These are phyloP conservation scores for Tylopilus sp. DNA, from an alignment of 768 basidiomycete species.

Conservation along the genomic window DNA sequence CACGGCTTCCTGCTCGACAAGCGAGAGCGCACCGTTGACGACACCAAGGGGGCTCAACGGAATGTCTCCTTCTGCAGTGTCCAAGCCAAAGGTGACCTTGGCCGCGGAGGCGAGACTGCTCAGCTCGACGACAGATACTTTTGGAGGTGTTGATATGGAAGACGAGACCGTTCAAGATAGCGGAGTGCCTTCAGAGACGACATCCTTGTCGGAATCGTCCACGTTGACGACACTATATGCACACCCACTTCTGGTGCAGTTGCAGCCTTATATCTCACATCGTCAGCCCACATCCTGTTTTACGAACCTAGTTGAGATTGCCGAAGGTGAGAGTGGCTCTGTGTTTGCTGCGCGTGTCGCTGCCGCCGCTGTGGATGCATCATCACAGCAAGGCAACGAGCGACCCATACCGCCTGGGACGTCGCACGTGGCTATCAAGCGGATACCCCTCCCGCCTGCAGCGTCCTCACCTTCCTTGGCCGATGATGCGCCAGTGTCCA, in stretches of 20 bases:
- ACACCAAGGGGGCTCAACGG: constrained; percentile 20
- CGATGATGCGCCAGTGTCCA: constrained; percentile 38
- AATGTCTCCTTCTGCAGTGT: background rate
- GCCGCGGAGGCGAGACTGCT: constrained; percentile 27
- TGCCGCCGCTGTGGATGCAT: constrained; percentile 9
- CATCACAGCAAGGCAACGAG: constrained; percentile 10
- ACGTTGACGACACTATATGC: background rate
- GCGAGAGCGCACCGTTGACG: constrained; percentile 16
- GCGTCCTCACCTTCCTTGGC: constrained; percentile 18
- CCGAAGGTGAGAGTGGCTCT: constrained; percentile 79
- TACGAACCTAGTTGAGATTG: constrained; percentile 69
- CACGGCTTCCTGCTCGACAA: constrained; percentile 32
- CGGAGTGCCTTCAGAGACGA: constrained; percentile 1
- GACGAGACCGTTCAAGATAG: constrained; percentile 2
- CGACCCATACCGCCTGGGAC: constrained; percentile 23
- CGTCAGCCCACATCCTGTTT: constrained; percentile 64
- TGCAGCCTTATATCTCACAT: constrained; percentile 60
- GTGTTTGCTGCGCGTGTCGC: constrained; percentile 48
- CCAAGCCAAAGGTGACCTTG: constrained; percentile 14
- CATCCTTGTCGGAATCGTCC: background rate
- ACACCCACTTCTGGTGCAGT: constrained; percentile 39
- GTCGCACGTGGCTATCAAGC: constrained; percentile 73
- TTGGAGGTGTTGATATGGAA: constrained; percentile 31
- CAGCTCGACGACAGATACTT: constrained; percentile 35
- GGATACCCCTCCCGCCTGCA: constrained; percentile 52